Evolutionary conservation across 1,284 basidiomycete species (phyloP).

Genomic region (Exobasidium rhododendri): DNA sequence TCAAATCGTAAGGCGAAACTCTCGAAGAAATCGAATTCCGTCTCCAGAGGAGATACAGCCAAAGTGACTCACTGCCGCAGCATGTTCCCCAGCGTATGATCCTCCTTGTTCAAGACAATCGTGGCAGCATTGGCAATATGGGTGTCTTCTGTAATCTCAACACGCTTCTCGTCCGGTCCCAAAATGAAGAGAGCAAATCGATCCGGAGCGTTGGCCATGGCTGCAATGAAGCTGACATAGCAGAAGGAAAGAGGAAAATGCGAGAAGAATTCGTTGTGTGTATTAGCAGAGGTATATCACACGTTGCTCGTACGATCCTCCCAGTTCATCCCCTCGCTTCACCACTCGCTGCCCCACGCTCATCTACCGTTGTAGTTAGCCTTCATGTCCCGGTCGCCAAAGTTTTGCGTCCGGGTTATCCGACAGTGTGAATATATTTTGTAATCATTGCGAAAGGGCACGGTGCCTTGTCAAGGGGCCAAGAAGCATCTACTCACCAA

Average conservation of each 20-base stretch:
- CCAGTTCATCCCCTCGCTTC: not conserved
- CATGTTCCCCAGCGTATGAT: conserved; percentile 96
- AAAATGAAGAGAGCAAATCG: conserved; percentile 87
- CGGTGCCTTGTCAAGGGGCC: too few species aligned
- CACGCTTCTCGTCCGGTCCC: conserved; percentile 84
- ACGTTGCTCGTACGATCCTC: not conserved
- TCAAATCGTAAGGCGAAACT: not conserved
- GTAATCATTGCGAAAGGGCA: conserved; percentile 19
- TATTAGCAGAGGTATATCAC: not conserved
- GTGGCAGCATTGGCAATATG: conserved; percentile 96
- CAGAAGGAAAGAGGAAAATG: not conserved
- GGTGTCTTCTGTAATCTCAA: conserved; percentile 89
- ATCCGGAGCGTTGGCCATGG: conserved; percentile 73
- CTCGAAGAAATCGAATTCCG: too few species aligned
- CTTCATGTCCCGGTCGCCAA: conserved; percentile 7
- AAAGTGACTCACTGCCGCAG: conserved; percentile 73
- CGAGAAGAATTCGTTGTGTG: not conserved
- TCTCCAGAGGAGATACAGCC: too few species aligned
- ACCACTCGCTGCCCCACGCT: conserved; percentile 17
- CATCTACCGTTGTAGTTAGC: conserved; percentile 55
- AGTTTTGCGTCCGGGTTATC: conserved; percentile 1
- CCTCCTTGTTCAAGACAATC: conserved; percentile 88
- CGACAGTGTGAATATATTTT: conserved; percentile 25
- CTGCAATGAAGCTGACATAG: conserved; percentile 2
- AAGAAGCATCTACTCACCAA: too few species aligned